A percentile compares a stretch with the other conserved stretches of the same genome.
These are phyloP conservation scores for Intubia oerlemansii DNA, from an alignment of 2,329 filamentous ascomycete genomes.

Conservation along the genomic window DNA sequence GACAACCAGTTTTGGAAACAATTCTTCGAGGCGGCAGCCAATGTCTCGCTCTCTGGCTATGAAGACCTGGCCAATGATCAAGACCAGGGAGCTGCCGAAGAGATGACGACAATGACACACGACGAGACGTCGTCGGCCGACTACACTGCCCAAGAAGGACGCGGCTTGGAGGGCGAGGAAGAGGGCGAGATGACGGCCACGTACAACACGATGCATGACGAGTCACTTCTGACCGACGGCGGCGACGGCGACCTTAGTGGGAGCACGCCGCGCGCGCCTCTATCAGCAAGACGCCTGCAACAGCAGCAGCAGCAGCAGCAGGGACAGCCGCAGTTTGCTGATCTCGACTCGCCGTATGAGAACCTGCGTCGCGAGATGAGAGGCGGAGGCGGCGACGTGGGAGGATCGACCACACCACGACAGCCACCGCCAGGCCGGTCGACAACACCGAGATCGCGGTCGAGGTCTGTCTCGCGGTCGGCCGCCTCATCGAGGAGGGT, in stretches of 20 bases:
- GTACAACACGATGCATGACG: slow-evolving; percentile 27
- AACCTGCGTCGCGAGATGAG: slow-evolving; percentile 46
- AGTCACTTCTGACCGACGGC: slow-evolving; percentile 46
- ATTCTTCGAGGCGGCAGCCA: slow-evolving; percentile 96
- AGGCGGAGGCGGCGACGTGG: too few species aligned
- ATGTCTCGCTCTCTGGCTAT: slow-evolving; percentile 88
- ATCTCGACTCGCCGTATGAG: slow-evolving; percentile 60
- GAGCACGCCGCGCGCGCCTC: slow-evolving; percentile 43
- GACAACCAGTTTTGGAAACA: slow-evolving; percentile 99
- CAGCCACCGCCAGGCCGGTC: too few species aligned
- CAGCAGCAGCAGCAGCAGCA: background rate
- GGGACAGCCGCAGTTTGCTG: slow-evolving; percentile 30
- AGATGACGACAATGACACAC: slow-evolving; percentile 31
- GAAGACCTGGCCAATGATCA: slow-evolving; percentile 52
- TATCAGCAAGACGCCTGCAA: slow-evolving; percentile 22
- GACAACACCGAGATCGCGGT: slow-evolving; percentile 13
- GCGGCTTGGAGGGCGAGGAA: slow-evolving; percentile 16
- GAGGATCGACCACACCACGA: too few species aligned
- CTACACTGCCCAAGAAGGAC: too few species aligned
- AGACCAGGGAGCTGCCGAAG: slow-evolving; percentile 28
- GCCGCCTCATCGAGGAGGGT: too few species aligned
- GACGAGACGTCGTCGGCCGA: slow-evolving; percentile 35
- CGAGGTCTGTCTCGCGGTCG: background rate
- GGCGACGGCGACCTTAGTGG: slow-evolving; percentile 35
- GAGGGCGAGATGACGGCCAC: slow-evolving; percentile 16